Percentiles rank a stretch among this genome's conserved stretches.
phyloP scores from a whole-genome alignment of 1,139 yeast species.

The Candida glucosophila region DNA sequence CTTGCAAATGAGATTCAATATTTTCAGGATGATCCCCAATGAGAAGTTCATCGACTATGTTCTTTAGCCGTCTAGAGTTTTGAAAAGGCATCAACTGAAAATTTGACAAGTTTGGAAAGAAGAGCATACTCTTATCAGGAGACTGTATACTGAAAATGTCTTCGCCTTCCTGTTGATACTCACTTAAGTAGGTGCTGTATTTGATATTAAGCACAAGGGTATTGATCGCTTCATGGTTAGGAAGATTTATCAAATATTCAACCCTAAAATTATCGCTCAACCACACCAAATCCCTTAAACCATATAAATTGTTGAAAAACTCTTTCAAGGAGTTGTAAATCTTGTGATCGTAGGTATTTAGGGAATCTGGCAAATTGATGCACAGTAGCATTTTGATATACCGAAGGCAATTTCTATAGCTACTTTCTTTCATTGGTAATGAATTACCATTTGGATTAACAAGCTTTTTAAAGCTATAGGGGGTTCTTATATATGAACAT shows the following conservation, averaged over 20 bases:
- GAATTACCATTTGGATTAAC: constrained; percentile 6
- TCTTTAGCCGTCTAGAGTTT: constrained; percentile 11
- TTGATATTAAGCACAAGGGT: constrained; percentile 19
- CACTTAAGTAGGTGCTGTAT: constrained; percentile 13
- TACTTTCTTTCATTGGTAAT: constrained; percentile 1
- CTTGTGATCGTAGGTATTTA: constrained; percentile 22
- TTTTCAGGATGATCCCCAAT: constrained; percentile 6
- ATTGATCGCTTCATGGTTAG: constrained; percentile 10
- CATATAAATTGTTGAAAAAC: constrained; percentile 14
- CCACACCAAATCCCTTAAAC: constrained; percentile 25
- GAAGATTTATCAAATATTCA: constrained; percentile 15
- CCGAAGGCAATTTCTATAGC: no score
- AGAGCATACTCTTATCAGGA: constrained; percentile 5
- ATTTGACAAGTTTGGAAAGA: constrained; percentile 16
- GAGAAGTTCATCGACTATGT: constrained; percentile 13
- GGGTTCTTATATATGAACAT: constrained; percentile 25
- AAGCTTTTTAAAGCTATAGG: constrained; percentile 25
- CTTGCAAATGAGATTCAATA: constrained; percentile 9
- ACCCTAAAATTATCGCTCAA: constrained; percentile 23
- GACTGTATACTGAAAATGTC: constrained; percentile 6
- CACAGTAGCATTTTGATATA: constrained; percentile 15
- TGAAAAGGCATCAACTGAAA: constrained; percentile 23
- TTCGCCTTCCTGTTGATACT: constrained; percentile 3
- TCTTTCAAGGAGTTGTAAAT: constrained; percentile 10
- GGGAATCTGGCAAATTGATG: constrained; percentile 25